Evolutionary conservation across 140 eudicot genomes (phyloP).

Genomic region (Oenanthe javanica): DNA sequence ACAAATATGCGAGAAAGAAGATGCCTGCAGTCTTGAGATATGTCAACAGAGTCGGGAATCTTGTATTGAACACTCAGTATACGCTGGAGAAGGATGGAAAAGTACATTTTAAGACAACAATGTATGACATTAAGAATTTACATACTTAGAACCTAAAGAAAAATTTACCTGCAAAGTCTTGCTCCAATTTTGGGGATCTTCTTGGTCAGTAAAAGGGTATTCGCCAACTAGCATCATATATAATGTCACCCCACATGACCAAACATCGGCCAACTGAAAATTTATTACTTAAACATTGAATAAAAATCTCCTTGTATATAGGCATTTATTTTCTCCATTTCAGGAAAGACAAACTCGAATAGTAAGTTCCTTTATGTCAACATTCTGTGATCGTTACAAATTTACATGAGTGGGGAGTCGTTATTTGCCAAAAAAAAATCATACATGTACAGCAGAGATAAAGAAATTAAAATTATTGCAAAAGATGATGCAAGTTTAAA

Average conservation of each 20-base stretch:
- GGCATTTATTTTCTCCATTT: background rate
- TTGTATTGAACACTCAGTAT: constrained; percentile 75
- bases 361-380: too few species aligned
- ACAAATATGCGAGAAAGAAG: constrained; percentile 88
- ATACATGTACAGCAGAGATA: too few species aligned
- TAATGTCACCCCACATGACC: constrained; percentile 17
- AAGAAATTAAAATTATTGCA: background rate
- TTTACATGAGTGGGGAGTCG: too few species aligned
- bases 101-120: constrained; percentile 7
- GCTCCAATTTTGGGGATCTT: constrained; percentile 77
- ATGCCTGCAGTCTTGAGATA: constrained; percentile 87
- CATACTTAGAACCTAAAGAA: background rate
- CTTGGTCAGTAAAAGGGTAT: constrained; percentile 27
- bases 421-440: too few species aligned
- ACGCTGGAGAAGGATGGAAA: constrained; percentile 36
- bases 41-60: constrained; percentile 86
- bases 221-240: constrained; percentile 9
- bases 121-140: background rate
- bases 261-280: constrained; percentile 10
- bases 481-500: background rate
- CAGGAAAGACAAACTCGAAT: too few species aligned
- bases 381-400: too few species aligned
- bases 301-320: background rate
- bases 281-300: background rate
- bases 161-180: constrained; percentile 62